Evolutionary conservation across 192 early-diverging fungal species (phyloP).

Genomic region (Chytriomyces confervae): DNA sequence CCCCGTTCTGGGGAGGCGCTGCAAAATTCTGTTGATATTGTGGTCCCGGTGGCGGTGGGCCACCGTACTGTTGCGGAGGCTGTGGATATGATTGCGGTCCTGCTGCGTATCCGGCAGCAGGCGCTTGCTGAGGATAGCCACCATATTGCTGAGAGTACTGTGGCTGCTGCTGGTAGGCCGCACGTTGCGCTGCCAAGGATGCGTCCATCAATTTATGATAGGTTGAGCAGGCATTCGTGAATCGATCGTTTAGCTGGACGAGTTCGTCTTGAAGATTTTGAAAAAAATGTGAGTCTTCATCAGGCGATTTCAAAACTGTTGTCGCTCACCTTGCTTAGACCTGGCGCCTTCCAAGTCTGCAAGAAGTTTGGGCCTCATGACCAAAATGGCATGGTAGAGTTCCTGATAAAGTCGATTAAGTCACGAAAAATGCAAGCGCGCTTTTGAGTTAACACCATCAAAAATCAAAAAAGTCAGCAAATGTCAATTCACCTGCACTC

Average conservation of each 20-base stretch:
- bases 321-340: conserved; percentile 74
- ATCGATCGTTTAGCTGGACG: conserved; percentile 72
- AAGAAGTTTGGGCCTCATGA: conserved; percentile 85
- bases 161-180: conserved; percentile 24
- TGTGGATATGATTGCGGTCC: conserved; percentile 14
- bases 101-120: not conserved
- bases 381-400: conserved; percentile 78
- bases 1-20: not conserved
- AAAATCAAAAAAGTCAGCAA: conserved; percentile 9
- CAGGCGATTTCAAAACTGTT: not conserved
- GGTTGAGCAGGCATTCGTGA: conserved; percentile 68
- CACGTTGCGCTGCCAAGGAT: conserved; percentile 62
- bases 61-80: conserved; percentile 22
- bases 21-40: conserved; percentile 33
- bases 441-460: not conserved
- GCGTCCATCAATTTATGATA: conserved; percentile 78
- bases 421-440: not conserved
- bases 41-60: conserved; percentile 9
- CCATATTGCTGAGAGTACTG: conserved; percentile 2
- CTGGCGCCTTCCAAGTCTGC: conserved; percentile 83
- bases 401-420: conserved; percentile 35
- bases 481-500: conserved; percentile 63
- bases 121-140: not conserved
- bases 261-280: conserved; percentile 68
- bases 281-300: not conserved